These are phyloP conservation scores for Pestalotiopsis sp. DNA, from an alignment of 2,329 filamentous ascomycete species.

Conservation along the genomic window DNA sequence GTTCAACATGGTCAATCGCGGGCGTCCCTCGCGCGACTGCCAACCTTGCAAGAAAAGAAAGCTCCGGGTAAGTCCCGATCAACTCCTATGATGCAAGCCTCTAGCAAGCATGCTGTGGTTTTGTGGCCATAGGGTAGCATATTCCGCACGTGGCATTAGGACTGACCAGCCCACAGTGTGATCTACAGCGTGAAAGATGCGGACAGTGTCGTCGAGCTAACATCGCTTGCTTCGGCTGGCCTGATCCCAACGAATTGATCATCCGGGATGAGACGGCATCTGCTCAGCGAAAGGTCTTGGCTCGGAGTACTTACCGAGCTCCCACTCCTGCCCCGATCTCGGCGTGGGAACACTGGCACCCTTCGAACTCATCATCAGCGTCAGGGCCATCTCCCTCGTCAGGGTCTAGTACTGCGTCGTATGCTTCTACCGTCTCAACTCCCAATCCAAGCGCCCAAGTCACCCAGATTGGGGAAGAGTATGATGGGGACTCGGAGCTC, in stretches of 20 bases:
- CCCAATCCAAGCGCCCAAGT: not conserved
- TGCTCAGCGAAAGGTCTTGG: conserved; percentile 18
- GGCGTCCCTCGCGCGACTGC: conserved; percentile 24
- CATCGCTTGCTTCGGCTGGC: conserved; percentile 28
- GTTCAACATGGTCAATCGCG: conserved; percentile 24
- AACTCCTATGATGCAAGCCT: not conserved
- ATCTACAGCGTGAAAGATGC: conserved; percentile 21
- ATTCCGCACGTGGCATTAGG: not conserved
- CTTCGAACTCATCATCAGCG: not conserved
- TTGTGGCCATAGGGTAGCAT: not conserved
- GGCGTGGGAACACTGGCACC: not conserved
- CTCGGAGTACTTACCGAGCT: not conserved
- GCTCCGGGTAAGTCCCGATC: conserved; percentile 20
- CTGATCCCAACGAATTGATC: conserved; percentile 23
- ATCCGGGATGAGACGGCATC: conserved; percentile 25
- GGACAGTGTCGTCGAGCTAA: conserved; percentile 27
- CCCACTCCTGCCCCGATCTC: not conserved
- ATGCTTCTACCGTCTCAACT: not conserved
- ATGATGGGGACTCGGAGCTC: not conserved
- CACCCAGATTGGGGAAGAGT: not conserved
- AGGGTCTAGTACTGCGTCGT: not conserved
- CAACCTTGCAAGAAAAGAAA: conserved; percentile 26
- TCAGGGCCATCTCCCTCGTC: not conserved
- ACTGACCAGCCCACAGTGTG: conserved; percentile 19
- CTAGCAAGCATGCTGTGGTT: not conserved